phyloP scores from a whole-genome alignment of 805 yeast species.

The Pichia paraexigua region DNA sequence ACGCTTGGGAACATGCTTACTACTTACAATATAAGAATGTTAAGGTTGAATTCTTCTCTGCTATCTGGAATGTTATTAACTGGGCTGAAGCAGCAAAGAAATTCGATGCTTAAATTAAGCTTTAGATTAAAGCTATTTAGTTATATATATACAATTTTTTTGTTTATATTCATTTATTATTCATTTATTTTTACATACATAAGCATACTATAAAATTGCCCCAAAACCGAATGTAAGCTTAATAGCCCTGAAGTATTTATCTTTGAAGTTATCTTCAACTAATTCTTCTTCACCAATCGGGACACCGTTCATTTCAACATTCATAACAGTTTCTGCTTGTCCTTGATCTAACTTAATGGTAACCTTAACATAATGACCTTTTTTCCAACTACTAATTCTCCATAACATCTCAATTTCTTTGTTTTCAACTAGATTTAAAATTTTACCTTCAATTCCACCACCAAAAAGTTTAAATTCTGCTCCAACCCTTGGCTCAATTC shows the following conservation, averaged over 20 bases:
- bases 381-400: constrained; percentile 86
- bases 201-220: constrained; percentile 52
- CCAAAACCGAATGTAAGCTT: constrained; percentile 94
- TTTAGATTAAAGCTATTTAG: background rate
- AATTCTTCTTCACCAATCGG: constrained; percentile 94
- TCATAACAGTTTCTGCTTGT: constrained; percentile 73
- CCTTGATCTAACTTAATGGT: constrained; percentile 66
- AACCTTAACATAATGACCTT: constrained; percentile 70
- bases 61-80: constrained; percentile 90
- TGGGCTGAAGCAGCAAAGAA: constrained; percentile 87
- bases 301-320: constrained; percentile 74
- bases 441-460: constrained; percentile 73
- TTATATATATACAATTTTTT: background rate
- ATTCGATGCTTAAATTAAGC: constrained; percentile 32
- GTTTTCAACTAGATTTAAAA: constrained; percentile 50
- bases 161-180: constrained; percentile 1
- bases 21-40: constrained; percentile 89
- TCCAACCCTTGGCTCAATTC: constrained; percentile 51
- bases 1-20: constrained; percentile 97
- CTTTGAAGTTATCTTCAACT: constrained; percentile 77
- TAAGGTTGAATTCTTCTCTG: constrained; percentile 86
- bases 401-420: constrained; percentile 64
- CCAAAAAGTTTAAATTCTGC: constrained; percentile 69
- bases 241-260: constrained; percentile 82
- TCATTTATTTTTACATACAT: background rate